Evolutionary conservation across 345 rosid species (phyloP), one percentile per base, ranked within the genome.

Genomic region (Eucalyptus rudis): DNA sequence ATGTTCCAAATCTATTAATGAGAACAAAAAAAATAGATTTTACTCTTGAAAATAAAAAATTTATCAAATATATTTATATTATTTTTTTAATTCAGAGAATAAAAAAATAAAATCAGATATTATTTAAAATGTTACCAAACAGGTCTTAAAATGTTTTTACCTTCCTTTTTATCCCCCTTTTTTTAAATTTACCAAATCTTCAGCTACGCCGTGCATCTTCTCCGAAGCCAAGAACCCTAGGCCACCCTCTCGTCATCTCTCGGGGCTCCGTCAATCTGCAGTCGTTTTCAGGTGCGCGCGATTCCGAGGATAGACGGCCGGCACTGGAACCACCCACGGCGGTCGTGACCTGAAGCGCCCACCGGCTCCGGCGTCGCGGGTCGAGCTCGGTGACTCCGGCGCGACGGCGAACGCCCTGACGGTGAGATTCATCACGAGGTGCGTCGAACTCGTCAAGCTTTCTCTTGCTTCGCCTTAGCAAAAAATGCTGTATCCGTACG

Each of bases 1-100:
- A 0, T 19, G 1, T 52, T 52, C 4, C 4, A 52, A 52, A 52
- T 52, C 0, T 52, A 52, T 50, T 50, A 1, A 50, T 14, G 0
- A 1, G 4, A 19, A 51, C 3, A 52, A 52, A 51, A 51, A 51
- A 49, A 10, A 15, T 1, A 5, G 3, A 50, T 15, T 14, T 51
- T 51, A 51, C 9, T 17, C 9, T 51, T 1, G 9, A 51, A 7
- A 51, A 51, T 17, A 51, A 52, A 52, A 52, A 19, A 17, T 0
- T 19, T 19, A 3, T 7, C 10, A 7, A 3, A 52, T 24, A n/a
- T n/a, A n/a, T n/a, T n/a, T n/a, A n/a, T n/a, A n/a, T n/a, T 56
- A 22, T 4, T 54, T 56, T 54, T 24, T 22, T 22, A 56, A 9
- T 56, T 52, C 24, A 52, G 24, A 52, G 24, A 52, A 52, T 49